These are phyloP conservation scores for Acanthamoeba lenticulata DNA, from an alignment of 208 protist genomes.

Conservation along the genomic window DNA sequence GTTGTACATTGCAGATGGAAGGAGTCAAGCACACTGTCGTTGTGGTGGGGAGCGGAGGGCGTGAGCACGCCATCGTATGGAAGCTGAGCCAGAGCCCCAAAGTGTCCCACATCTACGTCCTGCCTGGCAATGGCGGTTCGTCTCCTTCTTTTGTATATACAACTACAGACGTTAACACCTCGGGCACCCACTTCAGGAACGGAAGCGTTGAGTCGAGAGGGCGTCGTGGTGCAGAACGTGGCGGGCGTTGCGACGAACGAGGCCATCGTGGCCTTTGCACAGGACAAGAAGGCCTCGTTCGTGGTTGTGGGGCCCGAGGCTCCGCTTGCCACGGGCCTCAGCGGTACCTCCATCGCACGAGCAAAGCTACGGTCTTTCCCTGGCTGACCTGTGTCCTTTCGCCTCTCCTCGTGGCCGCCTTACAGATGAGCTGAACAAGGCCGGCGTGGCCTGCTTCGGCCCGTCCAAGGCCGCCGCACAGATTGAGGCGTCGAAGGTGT, in stretches of 20 bases:
- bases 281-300: conserved; percentile 47
- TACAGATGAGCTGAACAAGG: conserved; percentile 31
- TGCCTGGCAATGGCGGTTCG: conserved; percentile 78
- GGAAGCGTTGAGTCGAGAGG: not conserved
- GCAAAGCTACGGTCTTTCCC: not conserved
- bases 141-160: not conserved
- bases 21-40: conserved; percentile 24
- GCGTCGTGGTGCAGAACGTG: not conserved
- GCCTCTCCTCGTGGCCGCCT: not conserved
- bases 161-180: not conserved
- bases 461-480: conserved; percentile 79
- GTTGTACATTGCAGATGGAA: no score
- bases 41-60: conserved; percentile 80
- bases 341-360: not conserved
- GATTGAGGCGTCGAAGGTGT: conserved; percentile 85
- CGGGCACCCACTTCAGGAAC: not conserved
- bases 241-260: not conserved
- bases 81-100: conserved; percentile 71
- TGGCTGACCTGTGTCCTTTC: not conserved
- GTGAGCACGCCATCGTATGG: conserved; percentile 85
- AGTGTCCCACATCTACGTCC: conserved; percentile 78
- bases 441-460: conserved; percentile 79
- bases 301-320: conserved; percentile 86
- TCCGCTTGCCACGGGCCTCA: conserved; percentile 82
- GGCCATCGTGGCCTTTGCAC: conserved; percentile 44